Evolutionary conservation across 768 basidiomycete genomes (phyloP).

Genomic region (Peribolospora baueri): DNA sequence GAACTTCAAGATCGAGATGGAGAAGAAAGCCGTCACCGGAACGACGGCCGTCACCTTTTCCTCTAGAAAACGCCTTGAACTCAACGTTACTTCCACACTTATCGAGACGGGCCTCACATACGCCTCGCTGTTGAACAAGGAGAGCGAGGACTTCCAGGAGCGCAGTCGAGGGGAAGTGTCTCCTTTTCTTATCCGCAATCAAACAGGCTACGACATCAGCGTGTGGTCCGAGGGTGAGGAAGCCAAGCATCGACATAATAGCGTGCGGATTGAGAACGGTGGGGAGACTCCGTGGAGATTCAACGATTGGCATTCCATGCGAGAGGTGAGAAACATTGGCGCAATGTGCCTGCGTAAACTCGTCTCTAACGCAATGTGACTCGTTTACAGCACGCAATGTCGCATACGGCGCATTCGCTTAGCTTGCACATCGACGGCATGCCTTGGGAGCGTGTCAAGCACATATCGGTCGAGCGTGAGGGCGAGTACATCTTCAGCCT

Average conservation of each 20-base stretch:
- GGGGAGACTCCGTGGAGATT: slow-evolving; percentile 81
- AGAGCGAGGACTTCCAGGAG: slow-evolving; percentile 44
- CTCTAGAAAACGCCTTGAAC: slow-evolving; percentile 60
- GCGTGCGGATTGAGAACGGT: slow-evolving; percentile 43
- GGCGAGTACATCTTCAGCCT: slow-evolving; percentile 72
- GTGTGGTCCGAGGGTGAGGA: slow-evolving; percentile 65
- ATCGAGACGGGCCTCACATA: slow-evolving; percentile 59
- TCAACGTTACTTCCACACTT: slow-evolving; percentile 77
- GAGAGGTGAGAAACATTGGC: slow-evolving; percentile 38
- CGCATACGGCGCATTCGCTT: slow-evolving; percentile 44
- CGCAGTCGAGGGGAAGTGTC: slow-evolving; percentile 69
- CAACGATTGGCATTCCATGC: slow-evolving; percentile 79
- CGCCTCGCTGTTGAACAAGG: slow-evolving; percentile 44
- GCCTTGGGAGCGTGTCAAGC: slow-evolving; percentile 65
- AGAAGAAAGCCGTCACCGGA: slow-evolving; percentile 5
- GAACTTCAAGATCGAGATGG: slow-evolving; percentile 53
- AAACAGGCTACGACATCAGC: slow-evolving; percentile 60
- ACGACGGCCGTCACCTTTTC: slow-evolving; percentile 30
- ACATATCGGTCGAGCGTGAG: slow-evolving; percentile 77
- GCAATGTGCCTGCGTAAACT: background rate
- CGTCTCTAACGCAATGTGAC: slow-evolving; percentile 19
- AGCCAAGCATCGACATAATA: slow-evolving; percentile 26
- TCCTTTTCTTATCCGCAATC: slow-evolving; percentile 76
- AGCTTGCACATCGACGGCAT: slow-evolving; percentile 63
- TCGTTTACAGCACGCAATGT: slow-evolving; percentile 21